Percentiles rank a stretch among this genome's conserved stretches.
Evolutionary conservation across 257 asterid genomes (phyloP).

Genomic region (Solanum etuberosum): DNA sequence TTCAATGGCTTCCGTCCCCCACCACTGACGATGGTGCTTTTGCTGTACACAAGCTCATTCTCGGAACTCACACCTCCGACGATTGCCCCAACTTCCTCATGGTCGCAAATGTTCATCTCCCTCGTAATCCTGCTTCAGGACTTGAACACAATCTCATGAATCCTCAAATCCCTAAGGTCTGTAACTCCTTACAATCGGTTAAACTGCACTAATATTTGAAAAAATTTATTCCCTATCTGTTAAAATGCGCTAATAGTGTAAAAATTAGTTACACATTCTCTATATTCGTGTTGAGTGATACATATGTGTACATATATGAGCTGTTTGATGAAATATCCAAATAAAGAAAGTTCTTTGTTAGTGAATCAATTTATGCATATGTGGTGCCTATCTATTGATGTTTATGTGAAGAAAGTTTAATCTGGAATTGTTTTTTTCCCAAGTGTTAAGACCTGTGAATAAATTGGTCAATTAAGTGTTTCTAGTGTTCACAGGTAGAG

Average conservation of each 20-base stretch:
- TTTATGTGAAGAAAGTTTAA: background rate
- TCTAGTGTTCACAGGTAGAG: conserved; percentile 43
- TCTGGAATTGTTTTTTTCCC: background rate
- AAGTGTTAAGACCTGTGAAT: background rate
- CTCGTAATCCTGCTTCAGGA: conserved; percentile 42
- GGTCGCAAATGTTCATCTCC: conserved; percentile 75
- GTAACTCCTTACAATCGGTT: background rate
- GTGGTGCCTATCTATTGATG: background rate
- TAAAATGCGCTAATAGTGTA: background rate
- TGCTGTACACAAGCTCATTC: conserved; percentile 44
- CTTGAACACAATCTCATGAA: conserved; percentile 29
- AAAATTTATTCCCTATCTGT: background rate
- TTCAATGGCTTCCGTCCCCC: conserved; percentile 66
- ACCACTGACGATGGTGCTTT: conserved; percentile 37
- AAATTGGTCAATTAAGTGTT: background rate
- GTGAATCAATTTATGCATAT: background rate
- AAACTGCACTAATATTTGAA: background rate
- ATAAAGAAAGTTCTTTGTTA: background rate
- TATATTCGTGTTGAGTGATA: background rate
- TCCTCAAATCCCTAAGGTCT: conserved; percentile 50
- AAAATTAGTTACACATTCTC: background rate
- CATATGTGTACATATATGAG: background rate
- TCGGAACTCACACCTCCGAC: conserved; percentile 89
- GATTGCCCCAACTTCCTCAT: conserved; percentile 62
- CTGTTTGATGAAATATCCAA: background rate